phyloP scores from a whole-genome alignment of 2,329 filamentous ascomycete genomes.

The Orbilia quercus region DNA sequence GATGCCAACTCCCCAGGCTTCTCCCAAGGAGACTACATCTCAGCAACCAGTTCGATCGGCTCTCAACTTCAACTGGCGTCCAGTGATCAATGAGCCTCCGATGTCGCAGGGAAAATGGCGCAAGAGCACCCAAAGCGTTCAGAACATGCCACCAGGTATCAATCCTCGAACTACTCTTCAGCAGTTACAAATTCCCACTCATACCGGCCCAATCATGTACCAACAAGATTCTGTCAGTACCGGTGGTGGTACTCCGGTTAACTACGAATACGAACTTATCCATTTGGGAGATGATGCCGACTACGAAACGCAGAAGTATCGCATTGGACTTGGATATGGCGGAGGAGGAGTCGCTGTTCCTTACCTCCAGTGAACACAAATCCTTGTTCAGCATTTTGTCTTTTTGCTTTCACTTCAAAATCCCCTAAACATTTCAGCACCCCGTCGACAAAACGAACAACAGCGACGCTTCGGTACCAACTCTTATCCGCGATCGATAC shows the following conservation, averaged over 20 bases:
- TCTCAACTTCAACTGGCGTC: slow-evolving; percentile 51
- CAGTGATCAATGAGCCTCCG: slow-evolving; percentile 27
- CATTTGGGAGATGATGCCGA: neutral
- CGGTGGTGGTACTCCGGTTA: neutral
- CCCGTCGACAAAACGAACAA: neutral
- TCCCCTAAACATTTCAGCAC: neutral
- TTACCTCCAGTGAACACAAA: neutral
- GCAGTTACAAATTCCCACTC: slow-evolving; percentile 16
- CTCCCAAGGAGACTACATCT: neutral
- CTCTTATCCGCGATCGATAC: too few relatives aligned
- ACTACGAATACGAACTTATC: slow-evolving; percentile 12
- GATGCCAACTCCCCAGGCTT: neutral
- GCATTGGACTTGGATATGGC: slow-evolving; percentile 8
- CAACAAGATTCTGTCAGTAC: neutral
- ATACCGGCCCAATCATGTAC: neutral
- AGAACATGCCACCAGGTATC: neutral
- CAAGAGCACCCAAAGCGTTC: neutral
- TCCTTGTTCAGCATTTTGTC: neutral
- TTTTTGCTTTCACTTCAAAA: too few relatives aligned
- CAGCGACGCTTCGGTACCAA: neutral
- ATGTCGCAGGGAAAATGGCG: slow-evolving; percentile 11
- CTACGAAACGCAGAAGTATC: slow-evolving; percentile 28
- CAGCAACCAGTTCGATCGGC: slow-evolving; percentile 35
- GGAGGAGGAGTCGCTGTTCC: neutral
- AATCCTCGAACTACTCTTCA: slow-evolving; percentile 12